Percentiles rank a stretch among this genome's conserved stretches.
Conservation (phyloP, 1,139 yeast species). For the Blastobotrys indianensis region DNA sequence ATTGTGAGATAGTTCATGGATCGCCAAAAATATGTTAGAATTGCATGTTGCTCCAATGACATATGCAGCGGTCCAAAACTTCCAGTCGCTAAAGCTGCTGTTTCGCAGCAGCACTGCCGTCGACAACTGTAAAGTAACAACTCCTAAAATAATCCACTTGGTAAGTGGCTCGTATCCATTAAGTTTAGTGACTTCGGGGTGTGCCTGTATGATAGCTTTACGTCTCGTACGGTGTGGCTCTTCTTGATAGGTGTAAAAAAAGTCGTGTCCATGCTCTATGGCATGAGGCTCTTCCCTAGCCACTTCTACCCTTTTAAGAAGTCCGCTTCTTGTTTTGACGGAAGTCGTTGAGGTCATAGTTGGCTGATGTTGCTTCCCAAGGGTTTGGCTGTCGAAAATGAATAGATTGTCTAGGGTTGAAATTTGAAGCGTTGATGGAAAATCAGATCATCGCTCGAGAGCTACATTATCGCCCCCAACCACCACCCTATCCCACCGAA, state of each 20-base stretch:
- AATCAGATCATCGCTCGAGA: too few species aligned
- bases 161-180: conserved; percentile 86
- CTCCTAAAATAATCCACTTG: conserved; percentile 62
- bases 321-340: too few species aligned
- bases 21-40: conserved; percentile 79
- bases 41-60: conserved; percentile 79
- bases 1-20: conserved; percentile 84
- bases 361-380: too few species aligned
- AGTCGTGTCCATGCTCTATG: conserved; percentile 27
- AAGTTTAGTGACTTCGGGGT: conserved; percentile 75
- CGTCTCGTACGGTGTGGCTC: conserved; percentile 81
- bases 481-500: too few species aligned
- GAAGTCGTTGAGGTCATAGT: too few species aligned
- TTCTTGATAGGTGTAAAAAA: conserved; percentile 74
- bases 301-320: background rate
- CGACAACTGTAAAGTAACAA: conserved; percentile 58
- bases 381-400: too few species aligned
- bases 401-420: too few species aligned
- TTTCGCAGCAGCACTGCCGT: conserved; percentile 57
- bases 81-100: conserved; percentile 48
- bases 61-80: conserved; percentile 61
- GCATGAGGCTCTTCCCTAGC: conserved; percentile 1
- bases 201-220: conserved; percentile 60
- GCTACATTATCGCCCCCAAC: too few species aligned
- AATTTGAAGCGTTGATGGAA: too few species aligned